phyloP scores from a whole-genome alignment of 2,329 filamentous ascomycete genomes.

The Fusarium austroafricanum region DNA sequence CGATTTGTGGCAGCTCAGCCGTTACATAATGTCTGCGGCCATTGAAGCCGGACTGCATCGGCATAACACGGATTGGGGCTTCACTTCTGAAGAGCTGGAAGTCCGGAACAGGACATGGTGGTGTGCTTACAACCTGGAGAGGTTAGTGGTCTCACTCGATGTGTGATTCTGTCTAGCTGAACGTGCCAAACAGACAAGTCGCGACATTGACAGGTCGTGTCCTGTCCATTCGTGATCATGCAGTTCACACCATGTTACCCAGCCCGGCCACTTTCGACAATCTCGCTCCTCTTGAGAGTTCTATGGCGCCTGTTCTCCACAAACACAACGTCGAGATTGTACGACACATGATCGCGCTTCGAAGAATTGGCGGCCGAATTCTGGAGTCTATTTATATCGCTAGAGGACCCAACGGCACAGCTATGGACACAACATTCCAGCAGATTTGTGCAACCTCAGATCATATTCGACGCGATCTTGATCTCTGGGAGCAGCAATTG shows the following conservation, averaged over 20 bases:
- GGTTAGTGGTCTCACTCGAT: not conserved
- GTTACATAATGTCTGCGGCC: slow-evolving; percentile 9
- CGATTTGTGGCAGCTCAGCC: slow-evolving; percentile 5
- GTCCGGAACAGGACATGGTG: slow-evolving; percentile 9
- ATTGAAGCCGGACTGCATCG: not conserved
- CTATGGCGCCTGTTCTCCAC: not conserved
- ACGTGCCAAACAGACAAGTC: not conserved
- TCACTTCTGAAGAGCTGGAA: not conserved
- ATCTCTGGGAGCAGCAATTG: not conserved
- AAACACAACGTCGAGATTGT: not conserved
- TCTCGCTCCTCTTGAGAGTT: not conserved
- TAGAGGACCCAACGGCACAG: not conserved
- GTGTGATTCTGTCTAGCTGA: not conserved
- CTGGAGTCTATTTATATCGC: slow-evolving; percentile 15
- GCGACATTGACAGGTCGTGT: not conserved
- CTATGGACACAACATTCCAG: slow-evolving; percentile 10
- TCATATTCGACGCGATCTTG: not conserved
- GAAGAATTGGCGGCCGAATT: not conserved
- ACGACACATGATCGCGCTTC: not conserved
- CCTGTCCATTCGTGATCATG: not conserved
- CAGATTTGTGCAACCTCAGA: not conserved
- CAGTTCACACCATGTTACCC: not conserved
- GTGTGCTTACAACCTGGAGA: slow-evolving; percentile 8
- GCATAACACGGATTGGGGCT: not conserved
- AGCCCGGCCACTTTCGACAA: not conserved